Evolutionary conservation across 768 basidiomycete genomes (phyloP), one percentile per base, ranked within the genome.

Genomic region (Rhizopogon vesiculosus): DNA sequence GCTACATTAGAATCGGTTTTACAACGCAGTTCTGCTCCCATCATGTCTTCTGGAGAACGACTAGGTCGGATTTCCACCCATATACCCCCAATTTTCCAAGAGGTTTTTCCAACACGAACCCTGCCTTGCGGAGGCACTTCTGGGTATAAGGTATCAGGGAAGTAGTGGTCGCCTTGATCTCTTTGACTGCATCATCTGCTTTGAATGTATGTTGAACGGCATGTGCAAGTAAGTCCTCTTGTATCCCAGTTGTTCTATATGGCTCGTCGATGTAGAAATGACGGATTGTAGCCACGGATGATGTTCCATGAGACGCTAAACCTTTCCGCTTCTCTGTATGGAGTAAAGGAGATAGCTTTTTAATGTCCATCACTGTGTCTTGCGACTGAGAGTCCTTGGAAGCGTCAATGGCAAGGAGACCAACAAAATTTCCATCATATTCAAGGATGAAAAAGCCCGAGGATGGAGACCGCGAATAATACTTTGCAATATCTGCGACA

Each of bases 401-500:
- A 0, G 87, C 85, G 65, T 91, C 90, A 29, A 91, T 56, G 12
- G 85, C 88, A 57, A 90, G 76, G 55, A 89, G 71, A 0, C 90
- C 90, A 15, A 92, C 74, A 56, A 87, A 80, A 1, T 69, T 76
- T 42, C 73, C 66, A 7, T 74, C 80, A 43, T 75, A 82, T 62
- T 90, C 83, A 33, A 91, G 74, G 39, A 91, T 74, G 76, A 84
- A 91, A 64, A 90, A 74, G 1, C 85, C 87, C 2, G 88, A 89
- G 0, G 81, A 78, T 1, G 83, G 76, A 2, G 81, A 79, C 28
- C 78, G 76, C 39, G 76, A 69, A 66, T 92, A 92, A 66, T 87
- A 80, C 10, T 62, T 63, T 33, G 66, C 54, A 42, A 86, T 71
- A 61, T 86, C 68, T 18, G 65, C 62, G 45, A 89, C 73, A 68